Base-by-base conservation (phyloP, 805 yeast species). In the Zygotorulaspora sp. region DNA sequence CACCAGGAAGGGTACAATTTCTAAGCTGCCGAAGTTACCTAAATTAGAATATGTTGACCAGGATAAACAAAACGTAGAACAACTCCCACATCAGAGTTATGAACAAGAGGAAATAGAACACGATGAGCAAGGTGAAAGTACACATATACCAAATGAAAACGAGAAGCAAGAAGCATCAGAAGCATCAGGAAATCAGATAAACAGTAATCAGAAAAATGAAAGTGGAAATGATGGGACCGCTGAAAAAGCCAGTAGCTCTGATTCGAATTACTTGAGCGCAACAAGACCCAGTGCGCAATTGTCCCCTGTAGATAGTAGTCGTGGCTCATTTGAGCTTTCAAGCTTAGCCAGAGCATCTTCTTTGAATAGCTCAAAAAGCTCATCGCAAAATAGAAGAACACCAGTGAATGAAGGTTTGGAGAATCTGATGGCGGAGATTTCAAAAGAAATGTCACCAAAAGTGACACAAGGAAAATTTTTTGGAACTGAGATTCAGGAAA, bases 381-480 rank as follows among this genome's bases (percentile, higher is more conserved):
- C 46, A n/a, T 6, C 30, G 19, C 36, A 23, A 14, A 30, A 21
- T 10, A 30, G 36, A 31, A 31, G 40, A 21, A 37, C 45, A 9
- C 45, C 45, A 5, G 52, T 54, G 7, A 57, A 50, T 38, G 56
- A 50, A 16, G 62, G 55, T 30, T 38, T 59, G 28, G 64, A 59
- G 29, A 41, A 50, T 31, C 28, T 59, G 20, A 58, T 59, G 61
- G 46, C 41, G 3, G 57, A 59, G 26, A 57, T 59, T 9, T 58
- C 64, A 5, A 52, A 47, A 33, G 63, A 59, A 30, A 57, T 59
- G 58, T 53, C 59, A 3, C 58, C 59, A 11, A 29, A 32, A 11
- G 24, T 30, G 9, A 38, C 11, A 9, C 38, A 32, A 15, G 13
- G 19, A 3, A 38, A 29, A 13, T 24, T 16, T 4, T 38, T 38